These are phyloP conservation scores for Cichorium intybus DNA, from an alignment of 140 eudicot species.

Conservation along the genomic window DNA sequence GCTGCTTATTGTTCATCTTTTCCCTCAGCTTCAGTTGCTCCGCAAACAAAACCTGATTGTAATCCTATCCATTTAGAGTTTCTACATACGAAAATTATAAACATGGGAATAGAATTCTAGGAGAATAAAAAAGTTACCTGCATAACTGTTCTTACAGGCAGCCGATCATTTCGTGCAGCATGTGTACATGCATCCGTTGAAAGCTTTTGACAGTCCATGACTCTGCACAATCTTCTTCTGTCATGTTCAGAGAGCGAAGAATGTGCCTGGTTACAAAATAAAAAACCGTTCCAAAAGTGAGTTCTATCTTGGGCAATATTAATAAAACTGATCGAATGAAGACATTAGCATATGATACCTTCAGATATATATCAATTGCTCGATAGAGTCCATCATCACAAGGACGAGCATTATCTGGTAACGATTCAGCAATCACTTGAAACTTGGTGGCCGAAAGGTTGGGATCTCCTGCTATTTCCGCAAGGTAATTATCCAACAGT, in stretches of 20 bases:
- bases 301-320: neutral
- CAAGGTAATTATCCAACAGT: constrained; percentile 67
- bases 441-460: constrained; percentile 55
- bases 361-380: constrained; percentile 73
- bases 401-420: constrained; percentile 61
- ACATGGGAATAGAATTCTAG: neutral
- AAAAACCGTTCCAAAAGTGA: neutral
- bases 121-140: constrained; percentile 44
- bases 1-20: constrained; percentile 38
- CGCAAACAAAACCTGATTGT: constrained; percentile 58
- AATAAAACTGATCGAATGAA: neutral
- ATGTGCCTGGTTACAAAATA: constrained; percentile 38
- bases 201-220: constrained; percentile 65
- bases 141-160: constrained; percentile 69
- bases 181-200: constrained; percentile 82
- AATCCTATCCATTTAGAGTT: constrained; percentile 7
- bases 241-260: constrained; percentile 63
- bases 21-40: constrained; percentile 71
- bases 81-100: neutral
- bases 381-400: constrained; percentile 86
- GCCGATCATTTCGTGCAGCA: constrained; percentile 78
- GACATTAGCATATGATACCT: constrained; percentile 29
- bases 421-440: constrained; percentile 61
- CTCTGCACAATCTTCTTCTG: constrained; percentile 64
- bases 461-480: constrained; percentile 78